phyloP scores from a whole-genome alignment of 768 basidiomycete species.

The Podaxis rugospora region DNA sequence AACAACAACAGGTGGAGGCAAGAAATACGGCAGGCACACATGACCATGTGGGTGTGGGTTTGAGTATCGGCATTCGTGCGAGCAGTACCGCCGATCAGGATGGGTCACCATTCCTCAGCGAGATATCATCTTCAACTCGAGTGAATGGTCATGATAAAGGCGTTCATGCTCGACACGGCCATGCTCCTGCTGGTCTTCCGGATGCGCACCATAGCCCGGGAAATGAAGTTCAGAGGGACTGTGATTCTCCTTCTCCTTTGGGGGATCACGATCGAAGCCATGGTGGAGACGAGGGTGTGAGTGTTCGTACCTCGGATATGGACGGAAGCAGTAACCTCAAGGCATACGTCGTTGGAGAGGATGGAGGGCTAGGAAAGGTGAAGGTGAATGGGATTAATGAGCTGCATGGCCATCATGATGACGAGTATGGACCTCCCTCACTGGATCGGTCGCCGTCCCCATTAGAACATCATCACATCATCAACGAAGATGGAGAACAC shows the following conservation, averaged over 20 bases:
- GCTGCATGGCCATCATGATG: conserved; percentile 1
- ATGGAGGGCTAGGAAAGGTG: background rate
- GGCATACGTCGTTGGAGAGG: background rate
- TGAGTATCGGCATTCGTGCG: background rate
- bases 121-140: conserved; percentile 1
- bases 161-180: background rate
- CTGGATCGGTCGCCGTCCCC: conserved; percentile 2
- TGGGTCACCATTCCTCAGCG: conserved; percentile 10
- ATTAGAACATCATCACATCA: conserved; percentile 5
- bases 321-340: conserved; percentile 1
- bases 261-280: background rate
- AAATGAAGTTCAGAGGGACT: background rate
- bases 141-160: background rate
- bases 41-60: background rate
- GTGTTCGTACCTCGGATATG: background rate
- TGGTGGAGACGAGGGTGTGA: background rate
- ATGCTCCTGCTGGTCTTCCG: background rate
- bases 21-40: background rate
- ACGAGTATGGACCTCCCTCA: background rate
- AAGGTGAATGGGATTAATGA: conserved; percentile 5
- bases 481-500: conserved; percentile 2
- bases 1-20: background rate
- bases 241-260: background rate
- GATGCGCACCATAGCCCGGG: background rate
- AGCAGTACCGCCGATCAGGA: conserved; percentile 3